A percentile compares a stretch with the other conserved stretches of the same genome.
Conservation (phyloP, 306 rosid genomes). For the Cucurbita maxima region DNA sequence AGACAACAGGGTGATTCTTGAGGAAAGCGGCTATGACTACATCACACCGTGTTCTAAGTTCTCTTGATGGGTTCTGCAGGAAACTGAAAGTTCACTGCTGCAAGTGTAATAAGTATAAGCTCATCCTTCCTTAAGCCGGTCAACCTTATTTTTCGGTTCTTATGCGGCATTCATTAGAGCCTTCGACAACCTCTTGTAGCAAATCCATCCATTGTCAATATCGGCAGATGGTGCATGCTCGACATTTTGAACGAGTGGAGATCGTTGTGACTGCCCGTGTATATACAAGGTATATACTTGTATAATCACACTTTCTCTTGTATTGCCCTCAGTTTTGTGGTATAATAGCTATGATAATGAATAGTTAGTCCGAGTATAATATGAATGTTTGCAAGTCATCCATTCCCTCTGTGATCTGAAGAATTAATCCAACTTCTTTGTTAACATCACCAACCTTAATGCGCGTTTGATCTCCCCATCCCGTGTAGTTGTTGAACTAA, state of each 20-base stretch:
- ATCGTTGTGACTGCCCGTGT: neutral
- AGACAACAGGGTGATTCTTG: slow-evolving; percentile 26
- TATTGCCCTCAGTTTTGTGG: slow-evolving; percentile 4
- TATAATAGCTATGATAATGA: slow-evolving; percentile 1
- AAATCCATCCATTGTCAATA: neutral
- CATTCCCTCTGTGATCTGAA: neutral
- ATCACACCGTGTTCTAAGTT: neutral
- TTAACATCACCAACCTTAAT: no score
- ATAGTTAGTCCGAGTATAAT: neutral
- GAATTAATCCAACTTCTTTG: neutral
- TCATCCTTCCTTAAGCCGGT: neutral
- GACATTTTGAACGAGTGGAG: neutral
- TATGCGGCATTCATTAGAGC: neutral
- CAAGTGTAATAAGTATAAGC: neutral
- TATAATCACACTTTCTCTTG: slow-evolving; percentile 2
- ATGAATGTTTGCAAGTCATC: neutral
- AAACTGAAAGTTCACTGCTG: neutral
- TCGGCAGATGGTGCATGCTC: neutral
- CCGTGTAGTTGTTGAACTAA: no score
- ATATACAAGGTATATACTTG: neutral
- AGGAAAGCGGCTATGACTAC: neutral
- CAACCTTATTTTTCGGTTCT: neutral
- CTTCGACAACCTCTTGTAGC: neutral
- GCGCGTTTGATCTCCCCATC: no score
- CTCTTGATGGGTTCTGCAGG: neutral